Evolutionary conservation across 371 early-diverging fungal genomes (phyloP).

Genomic region (Actinomortierella wolfii): DNA sequence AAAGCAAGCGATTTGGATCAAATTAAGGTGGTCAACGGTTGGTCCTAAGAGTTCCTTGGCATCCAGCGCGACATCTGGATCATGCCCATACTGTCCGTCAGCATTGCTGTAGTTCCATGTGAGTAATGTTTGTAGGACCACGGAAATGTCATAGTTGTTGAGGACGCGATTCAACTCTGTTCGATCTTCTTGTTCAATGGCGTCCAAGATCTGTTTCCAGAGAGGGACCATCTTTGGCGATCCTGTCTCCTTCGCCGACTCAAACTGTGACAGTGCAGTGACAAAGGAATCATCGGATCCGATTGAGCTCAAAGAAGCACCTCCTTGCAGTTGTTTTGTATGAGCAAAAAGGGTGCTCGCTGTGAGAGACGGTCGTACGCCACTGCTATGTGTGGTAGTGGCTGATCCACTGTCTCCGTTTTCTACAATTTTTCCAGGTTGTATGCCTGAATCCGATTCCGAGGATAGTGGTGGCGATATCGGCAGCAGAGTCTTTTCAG

Average conservation of each 20-base stretch:
- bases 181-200: conserved; percentile 40
- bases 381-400: too few species aligned
- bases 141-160: conserved; percentile 37
- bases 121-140: conserved; percentile 58
- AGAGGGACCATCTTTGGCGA: conserved; percentile 27
- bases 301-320: conserved; percentile 21
- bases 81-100: conserved; percentile 57
- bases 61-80: conserved; percentile 59
- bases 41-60: conserved; percentile 64
- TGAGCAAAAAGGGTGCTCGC: conserved; percentile 3
- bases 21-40: conserved; percentile 55
- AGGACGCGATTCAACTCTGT: conserved; percentile 25
- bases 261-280: conserved; percentile 35
- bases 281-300: conserved; percentile 40
- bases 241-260: conserved; percentile 38
- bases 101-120: conserved; percentile 60
- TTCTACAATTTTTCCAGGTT: too few species aligned
- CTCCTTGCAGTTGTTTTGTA: conserved; percentile 18
- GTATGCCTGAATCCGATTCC: too few species aligned
- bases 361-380: too few species aligned
- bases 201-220: conserved; percentile 42
- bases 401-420: too few species aligned
- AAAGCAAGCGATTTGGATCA: conserved; percentile 67
- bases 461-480: too few species aligned
- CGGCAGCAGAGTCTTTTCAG: too few species aligned